Evolutionary conservation across 202 grass and related monocot genomes (phyloP).

Genomic region (Zoysia matrella): DNA sequence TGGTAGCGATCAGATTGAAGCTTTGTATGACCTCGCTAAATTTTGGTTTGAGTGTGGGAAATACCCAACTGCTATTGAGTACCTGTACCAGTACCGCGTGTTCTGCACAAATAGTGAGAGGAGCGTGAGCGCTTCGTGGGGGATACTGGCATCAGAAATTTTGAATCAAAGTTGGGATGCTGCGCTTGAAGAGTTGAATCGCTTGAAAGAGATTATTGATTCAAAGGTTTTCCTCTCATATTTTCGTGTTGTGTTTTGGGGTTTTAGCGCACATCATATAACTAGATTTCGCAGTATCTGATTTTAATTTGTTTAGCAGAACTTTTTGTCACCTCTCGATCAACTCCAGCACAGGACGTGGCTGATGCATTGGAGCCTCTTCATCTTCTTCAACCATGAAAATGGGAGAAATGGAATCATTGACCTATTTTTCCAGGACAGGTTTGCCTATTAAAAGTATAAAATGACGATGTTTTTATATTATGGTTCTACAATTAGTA

Average conservation of each 20-base stretch:
- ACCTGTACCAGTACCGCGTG: constrained; percentile 82
- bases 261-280: not conserved
- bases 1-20: constrained; percentile 87
- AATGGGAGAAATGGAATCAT: constrained; percentile 95
- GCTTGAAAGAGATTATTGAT: constrained; percentile 94
- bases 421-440: constrained; percentile 96
- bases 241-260: not conserved
- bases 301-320: constrained; percentile 35
- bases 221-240: constrained; percentile 58
- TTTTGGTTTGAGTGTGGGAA: constrained; percentile 96
- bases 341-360: constrained; percentile 93
- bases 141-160: constrained; percentile 86
- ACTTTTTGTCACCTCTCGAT: constrained; percentile 81
- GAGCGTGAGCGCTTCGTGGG: constrained; percentile 85
- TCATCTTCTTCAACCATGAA: constrained; percentile 99
- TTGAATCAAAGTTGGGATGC: constrained; percentile 93
- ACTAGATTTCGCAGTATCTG: not conserved
- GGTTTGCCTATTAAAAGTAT: constrained; percentile 45
- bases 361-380: constrained; percentile 99
- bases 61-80: constrained; percentile 76
- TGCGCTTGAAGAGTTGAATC: constrained; percentile 83
- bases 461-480: not conserved
- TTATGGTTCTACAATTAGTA: not conserved
- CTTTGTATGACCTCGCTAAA: constrained; percentile 84
- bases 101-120: constrained; percentile 83